Conservation (phyloP, 2,329 filamentous ascomycete genomes). For the Fusarium luffae region DNA sequence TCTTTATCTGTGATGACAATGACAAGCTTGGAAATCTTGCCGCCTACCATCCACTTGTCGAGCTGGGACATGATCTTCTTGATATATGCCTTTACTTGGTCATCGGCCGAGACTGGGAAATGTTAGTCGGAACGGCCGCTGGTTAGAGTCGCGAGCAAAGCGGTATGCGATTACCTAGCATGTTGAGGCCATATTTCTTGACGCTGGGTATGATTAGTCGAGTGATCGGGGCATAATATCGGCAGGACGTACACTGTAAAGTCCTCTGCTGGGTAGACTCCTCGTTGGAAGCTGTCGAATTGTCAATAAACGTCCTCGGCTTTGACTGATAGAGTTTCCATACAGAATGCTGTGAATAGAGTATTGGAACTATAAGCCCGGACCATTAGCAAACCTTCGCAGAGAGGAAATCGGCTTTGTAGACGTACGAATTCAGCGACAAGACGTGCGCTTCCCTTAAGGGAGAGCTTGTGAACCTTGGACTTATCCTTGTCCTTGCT, state of each 20-base stretch:
- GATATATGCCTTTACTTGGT: constrained; percentile 99
- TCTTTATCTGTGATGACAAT: constrained; percentile 98
- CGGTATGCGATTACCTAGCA: constrained; percentile 72
- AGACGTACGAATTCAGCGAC: constrained; percentile 91
- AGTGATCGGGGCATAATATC: not conserved
- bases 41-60: constrained; percentile 96
- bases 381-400: constrained; percentile 30
- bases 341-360: constrained; percentile 97
- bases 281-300: constrained; percentile 78
- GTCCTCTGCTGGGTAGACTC: constrained; percentile 92
- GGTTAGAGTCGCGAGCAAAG: too few relatives aligned
- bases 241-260: constrained; percentile 80
- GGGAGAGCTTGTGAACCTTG: constrained; percentile 93
- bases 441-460: constrained; percentile 85
- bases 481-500: constrained; percentile 72
- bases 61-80: constrained; percentile 99
- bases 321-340: not conserved
- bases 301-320: not conserved
- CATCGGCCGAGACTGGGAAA: constrained; percentile 82
- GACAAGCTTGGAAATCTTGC: constrained; percentile 97
- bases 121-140: constrained; percentile 17
- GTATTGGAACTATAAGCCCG: constrained; percentile 80
- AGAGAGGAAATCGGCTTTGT: constrained; percentile 42
- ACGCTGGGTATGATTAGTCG: constrained; percentile 59
- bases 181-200: constrained; percentile 99